Evolutionary conservation across 768 basidiomycete genomes (phyloP).

Genomic region (Leucogyrophana mollusca): DNA sequence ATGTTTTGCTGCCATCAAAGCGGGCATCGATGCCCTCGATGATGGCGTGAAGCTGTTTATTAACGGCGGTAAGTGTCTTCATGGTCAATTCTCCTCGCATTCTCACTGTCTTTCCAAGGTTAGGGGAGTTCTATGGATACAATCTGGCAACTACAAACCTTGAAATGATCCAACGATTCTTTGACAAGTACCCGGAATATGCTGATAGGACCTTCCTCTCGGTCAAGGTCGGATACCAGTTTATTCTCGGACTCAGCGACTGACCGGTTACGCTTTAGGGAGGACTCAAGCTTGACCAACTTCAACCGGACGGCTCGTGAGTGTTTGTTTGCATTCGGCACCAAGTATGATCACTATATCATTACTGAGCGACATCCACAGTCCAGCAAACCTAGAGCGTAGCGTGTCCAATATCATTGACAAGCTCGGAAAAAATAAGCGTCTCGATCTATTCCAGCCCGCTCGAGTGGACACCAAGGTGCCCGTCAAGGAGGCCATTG

Average conservation of each 20-base stretch:
- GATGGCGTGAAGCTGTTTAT: slow-evolving; percentile 46
- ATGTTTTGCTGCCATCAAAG: slow-evolving; percentile 61
- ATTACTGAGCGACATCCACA: slow-evolving; percentile 20
- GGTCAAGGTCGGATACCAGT: slow-evolving; percentile 22
- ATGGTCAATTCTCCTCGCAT: too few species aligned
- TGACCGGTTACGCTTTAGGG: slow-evolving; percentile 13
- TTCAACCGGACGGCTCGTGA: slow-evolving; percentile 27
- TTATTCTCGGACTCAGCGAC: background rate
- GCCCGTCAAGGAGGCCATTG: slow-evolving; percentile 45
- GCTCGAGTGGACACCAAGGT: slow-evolving; percentile 46
- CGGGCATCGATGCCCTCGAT: slow-evolving; percentile 41
- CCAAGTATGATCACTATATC: too few species aligned
- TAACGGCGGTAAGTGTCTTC: slow-evolving; percentile 42
- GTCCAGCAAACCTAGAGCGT: slow-evolving; percentile 41
- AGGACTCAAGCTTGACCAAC: slow-evolving; percentile 7
- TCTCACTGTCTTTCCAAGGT: slow-evolving; percentile 10
- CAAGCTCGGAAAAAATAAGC: slow-evolving; percentile 49
- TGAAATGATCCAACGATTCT: slow-evolving; percentile 49
- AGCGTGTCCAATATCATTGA: slow-evolving; percentile 46
- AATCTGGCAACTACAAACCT: slow-evolving; percentile 42
- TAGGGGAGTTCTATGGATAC: slow-evolving; percentile 59
- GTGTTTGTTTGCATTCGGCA: too few species aligned
- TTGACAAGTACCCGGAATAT: slow-evolving; percentile 37
- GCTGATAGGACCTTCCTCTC: slow-evolving; percentile 35
- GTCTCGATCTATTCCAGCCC: slow-evolving; percentile 58